These are phyloP conservation scores for Botrytis tulipae DNA, from an alignment of 2,329 filamentous ascomycete species.

Conservation along the genomic window DNA sequence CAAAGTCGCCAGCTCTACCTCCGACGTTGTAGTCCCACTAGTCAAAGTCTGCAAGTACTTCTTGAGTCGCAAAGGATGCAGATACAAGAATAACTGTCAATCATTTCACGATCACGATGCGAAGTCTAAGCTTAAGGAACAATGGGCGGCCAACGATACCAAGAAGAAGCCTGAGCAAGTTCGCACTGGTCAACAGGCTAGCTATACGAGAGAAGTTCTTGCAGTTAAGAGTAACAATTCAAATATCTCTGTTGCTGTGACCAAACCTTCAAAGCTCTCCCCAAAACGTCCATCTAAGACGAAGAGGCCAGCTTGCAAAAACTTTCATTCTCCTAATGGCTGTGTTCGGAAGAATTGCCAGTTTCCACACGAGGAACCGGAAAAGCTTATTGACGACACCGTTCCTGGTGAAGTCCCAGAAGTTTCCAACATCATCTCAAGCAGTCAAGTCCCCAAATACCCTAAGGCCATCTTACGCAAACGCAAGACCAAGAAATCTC, in stretches of 20 bases:
- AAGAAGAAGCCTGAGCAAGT: background rate
- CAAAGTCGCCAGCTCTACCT: background rate
- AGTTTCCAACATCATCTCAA: background rate
- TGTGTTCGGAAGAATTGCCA: background rate
- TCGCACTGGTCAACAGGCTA: background rate
- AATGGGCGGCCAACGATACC: background rate
- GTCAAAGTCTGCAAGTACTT: background rate
- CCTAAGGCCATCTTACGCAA: background rate
- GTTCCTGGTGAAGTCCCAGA: background rate
- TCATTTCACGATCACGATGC: background rate
- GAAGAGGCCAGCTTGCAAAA: background rate
- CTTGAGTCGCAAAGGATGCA: background rate
- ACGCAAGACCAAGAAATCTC: background rate
- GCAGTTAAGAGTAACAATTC: background rate
- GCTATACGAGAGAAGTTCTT: background rate
- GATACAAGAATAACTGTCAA: background rate
- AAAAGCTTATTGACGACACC: slow-evolving; percentile 5
- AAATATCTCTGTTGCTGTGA: background rate
- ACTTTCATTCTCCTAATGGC: background rate
- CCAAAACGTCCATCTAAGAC: background rate
- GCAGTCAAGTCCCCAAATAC: background rate
- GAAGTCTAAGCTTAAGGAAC: background rate
- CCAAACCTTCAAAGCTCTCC: background rate
- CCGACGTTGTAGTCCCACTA: background rate
- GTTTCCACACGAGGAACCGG: background rate